Percentiles rank a stretch among this genome's conserved stretches.
Conservation (phyloP, 306 rosid genomes). For the Casuarina glauca region DNA sequence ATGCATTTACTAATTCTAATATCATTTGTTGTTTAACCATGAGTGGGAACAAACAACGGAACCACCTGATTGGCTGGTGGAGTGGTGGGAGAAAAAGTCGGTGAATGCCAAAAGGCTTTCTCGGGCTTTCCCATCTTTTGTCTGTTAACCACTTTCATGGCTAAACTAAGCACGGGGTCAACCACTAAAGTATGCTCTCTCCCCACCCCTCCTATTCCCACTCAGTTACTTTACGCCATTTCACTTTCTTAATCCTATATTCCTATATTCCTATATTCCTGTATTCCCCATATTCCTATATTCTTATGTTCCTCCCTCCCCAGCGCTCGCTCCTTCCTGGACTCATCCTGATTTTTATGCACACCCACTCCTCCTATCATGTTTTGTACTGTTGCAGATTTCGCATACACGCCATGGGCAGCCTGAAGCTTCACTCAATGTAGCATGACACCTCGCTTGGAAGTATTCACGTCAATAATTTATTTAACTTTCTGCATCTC, state of each 20-base stretch:
- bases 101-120: conserved; percentile 23
- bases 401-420: too few species aligned
- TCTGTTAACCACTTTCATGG: conserved; percentile 43
- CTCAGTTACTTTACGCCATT: background rate
- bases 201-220: conserved; percentile 12
- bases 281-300: too few species aligned
- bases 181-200: conserved; percentile 54
- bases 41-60: conserved; percentile 42
- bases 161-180: conserved; percentile 62
- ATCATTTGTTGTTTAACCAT: conserved; percentile 37
- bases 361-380: too few species aligned
- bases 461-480: background rate
- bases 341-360: conserved; percentile 24
- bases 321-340: conserved; percentile 42
- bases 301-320: background rate
- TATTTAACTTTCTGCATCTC: background rate
- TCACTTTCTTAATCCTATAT: too few species aligned
- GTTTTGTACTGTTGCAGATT: background rate
- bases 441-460: background rate
- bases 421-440: background rate
- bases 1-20: conserved; percentile 47
- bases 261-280: background rate
- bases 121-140: conserved; percentile 29
- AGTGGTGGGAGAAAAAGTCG: conserved; percentile 32
- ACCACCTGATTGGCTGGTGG: conserved; percentile 31